Conservation (phyloP, 345 rosid genomes). For the Arabidopsis arenosa region DNA sequence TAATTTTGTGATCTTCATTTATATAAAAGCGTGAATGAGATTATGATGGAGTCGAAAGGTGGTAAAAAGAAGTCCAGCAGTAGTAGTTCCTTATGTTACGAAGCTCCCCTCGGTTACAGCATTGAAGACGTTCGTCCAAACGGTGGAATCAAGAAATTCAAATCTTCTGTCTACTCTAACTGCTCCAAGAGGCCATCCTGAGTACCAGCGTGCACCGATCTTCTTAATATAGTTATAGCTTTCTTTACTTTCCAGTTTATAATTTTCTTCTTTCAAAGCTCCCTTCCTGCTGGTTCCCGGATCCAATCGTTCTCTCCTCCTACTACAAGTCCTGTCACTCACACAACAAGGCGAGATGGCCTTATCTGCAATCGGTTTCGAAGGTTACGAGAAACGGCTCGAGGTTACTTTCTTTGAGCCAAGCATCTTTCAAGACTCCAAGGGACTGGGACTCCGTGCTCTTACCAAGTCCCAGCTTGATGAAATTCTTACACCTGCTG, state of each 20-base stretch:
- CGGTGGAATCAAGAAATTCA: conserved; percentile 99
- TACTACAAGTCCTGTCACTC: conserved; percentile 28
- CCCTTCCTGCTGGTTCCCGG: conserved; percentile 52
- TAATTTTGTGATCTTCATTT: too few species aligned
- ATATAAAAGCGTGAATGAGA: conserved; percentile 73
- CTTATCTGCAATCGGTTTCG: conserved; percentile 89
- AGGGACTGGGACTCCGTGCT: conserved; percentile 69
- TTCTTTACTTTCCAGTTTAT: conserved; percentile 33
- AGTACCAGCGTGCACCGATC: conserved; percentile 46
- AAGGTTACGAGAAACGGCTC: conserved; percentile 96
- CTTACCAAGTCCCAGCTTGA: conserved; percentile 72
- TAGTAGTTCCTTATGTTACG: conserved; percentile 78
- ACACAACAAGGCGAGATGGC: conserved; percentile 58
- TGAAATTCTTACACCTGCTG: conserved; percentile 77
- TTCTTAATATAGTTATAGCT: conserved; percentile 37
- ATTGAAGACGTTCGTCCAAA: conserved; percentile 96
- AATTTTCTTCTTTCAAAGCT: conserved; percentile 43
- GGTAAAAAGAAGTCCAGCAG: conserved; percentile 89
- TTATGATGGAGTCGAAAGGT: conserved; percentile 94
- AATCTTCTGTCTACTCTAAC: conserved; percentile 96
- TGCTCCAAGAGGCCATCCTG: conserved; percentile 91
- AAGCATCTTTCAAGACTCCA: conserved; percentile 69
- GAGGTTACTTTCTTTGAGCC: conserved; percentile 77
- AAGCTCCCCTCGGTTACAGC: conserved; percentile 99
- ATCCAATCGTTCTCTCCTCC: conserved; percentile 50